Evolutionary conservation across 495 filamentous ascomycete genomes (phyloP), one percentile per base, ranked within the genome.

Genomic region (Neurospora hispaniola): DNA sequence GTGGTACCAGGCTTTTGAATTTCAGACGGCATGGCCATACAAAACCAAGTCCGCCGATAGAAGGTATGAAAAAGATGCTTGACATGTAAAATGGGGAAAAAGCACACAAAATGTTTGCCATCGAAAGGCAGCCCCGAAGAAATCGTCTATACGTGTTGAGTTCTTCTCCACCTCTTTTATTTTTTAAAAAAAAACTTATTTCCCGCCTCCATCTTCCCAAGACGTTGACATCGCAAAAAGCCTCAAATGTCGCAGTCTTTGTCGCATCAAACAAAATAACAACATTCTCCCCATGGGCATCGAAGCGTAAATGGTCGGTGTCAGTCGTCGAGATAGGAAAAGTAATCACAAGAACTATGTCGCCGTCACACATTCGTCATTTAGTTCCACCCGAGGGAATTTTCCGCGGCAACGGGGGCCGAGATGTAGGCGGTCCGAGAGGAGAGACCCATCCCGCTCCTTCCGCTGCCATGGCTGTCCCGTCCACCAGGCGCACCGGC

Each of bases 321-420:
- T 71, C 69, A 68, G 20, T 70, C 70, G 76, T 48, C 68, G n/a
- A 72, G 71, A 72, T 48, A 70, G 48, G 48, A 42, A 40, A 76
- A 59, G 40, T 69, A 78, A 76, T 74, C 77, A 79, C 74, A 78
- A 74, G 74, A 78, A 79, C 79, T 75, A 75, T 75, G 74, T 80
- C 74, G 75, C 75, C 75, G 41, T 73, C 74, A 73, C 76, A 78
- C 74, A 73, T 73, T 75, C 76, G 73, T 80, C 71, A 83, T 62
- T 88, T 88, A 99, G 85, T 97, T 98, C 96, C 96, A 99, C 75
- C 96, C 96, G 74, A 99, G 88, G 70, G 94, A 97, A 85, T 99
- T 99, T 86, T 97, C 96, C 54, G 94, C 93, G 86, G 95, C 96
- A 73, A 99, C 92, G 5, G 96, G 96, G 70, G 89, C 90, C 54